Base-by-base conservation (phyloP, 1,139 yeast species). In the Candida albicans region DNA sequence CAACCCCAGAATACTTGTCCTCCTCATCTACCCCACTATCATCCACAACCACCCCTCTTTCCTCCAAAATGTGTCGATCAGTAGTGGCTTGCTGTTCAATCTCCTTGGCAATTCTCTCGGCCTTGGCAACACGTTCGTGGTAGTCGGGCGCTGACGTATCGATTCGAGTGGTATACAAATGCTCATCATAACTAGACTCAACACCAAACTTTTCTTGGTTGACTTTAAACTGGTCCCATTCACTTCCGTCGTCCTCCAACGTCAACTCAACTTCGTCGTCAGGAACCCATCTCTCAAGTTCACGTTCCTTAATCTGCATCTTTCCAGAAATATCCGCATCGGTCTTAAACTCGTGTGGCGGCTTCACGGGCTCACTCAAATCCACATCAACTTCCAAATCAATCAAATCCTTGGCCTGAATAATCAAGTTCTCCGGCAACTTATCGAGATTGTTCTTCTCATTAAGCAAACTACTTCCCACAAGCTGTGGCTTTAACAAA, bases 191-290 rank as follows among this genome's bases (percentile, higher is more conserved):
- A 13, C 89, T 79, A 0, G 96, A 83, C 50, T 80, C 85, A 40
- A 93, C 86, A 33, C 97, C 98, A 64, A 93, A 93, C 65, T 87
- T 86, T 51, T 81, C 79, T 62, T 88, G 85, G 64, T 95, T 93
- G 13, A 82, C 95, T 44, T 88, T 87, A 67, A 93, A 93, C 67
- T 93, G 99, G 65, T 93, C 97, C 98, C 98, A 93, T 12, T 54
- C 55, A 10, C 64, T 61, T 10, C 39, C 45, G 8, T 51, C 54
- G n/a, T 58, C 54, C 37, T 77, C 85, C 37, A 82, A 67, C 1
- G 67, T 53, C 43, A 78, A 63, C 26, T 64, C 68, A 32, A 60
- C 62, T 28, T 62, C 72, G 10, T 67, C 79, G 41, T 86, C 95
- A 5, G 96, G 95, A 14, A 80, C 81, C 99, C 99, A 93, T 57